Evolutionary conservation across 352 stramenopile species (phyloP).

Genomic region (Phytopythium sindhum): DNA sequence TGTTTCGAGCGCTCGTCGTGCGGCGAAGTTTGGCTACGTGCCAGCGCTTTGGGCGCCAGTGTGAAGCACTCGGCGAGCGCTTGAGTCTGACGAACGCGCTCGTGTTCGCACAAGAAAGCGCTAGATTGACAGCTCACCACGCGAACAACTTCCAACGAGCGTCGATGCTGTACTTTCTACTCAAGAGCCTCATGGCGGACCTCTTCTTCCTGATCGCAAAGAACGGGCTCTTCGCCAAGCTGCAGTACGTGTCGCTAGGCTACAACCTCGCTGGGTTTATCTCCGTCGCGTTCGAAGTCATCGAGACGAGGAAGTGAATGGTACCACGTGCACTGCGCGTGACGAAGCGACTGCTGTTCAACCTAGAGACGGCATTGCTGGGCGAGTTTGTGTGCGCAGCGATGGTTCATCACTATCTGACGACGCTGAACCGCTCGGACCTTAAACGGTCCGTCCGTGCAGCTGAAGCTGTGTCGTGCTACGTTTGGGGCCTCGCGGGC

Average conservation of each 20-base stretch:
- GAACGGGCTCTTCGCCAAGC: slow-evolving; percentile 23
- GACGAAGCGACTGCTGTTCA: slow-evolving; percentile 16
- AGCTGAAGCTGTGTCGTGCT: slow-evolving; percentile 16
- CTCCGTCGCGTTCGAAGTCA: slow-evolving; percentile 18
- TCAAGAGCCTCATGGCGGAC: slow-evolving; percentile 28
- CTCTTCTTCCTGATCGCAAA: slow-evolving; percentile 30
- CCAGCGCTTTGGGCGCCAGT: slow-evolving; percentile 23
- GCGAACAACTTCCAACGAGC: slow-evolving; percentile 25
- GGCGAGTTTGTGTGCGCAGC: slow-evolving; percentile 13
- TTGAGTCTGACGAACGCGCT: slow-evolving; percentile 24
- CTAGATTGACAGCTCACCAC: slow-evolving; percentile 20
- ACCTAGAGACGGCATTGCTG: slow-evolving; percentile 17
- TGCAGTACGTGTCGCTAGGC: slow-evolving; percentile 29
- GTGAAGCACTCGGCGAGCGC: slow-evolving; percentile 17
- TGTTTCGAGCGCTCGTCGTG: slow-evolving; percentile 23
- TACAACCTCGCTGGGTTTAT: slow-evolving; percentile 24
- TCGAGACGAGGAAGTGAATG: slow-evolving; percentile 11
- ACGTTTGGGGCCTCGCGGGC: slow-evolving; percentile 22
- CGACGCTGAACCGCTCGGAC: slow-evolving; percentile 13
- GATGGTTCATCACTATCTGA: slow-evolving; percentile 16
- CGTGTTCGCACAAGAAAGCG: slow-evolving; percentile 33
- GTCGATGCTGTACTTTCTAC: slow-evolving; percentile 18
- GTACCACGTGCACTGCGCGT: not conserved
- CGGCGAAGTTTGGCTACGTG: slow-evolving; percentile 21
- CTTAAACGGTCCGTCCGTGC: slow-evolving; percentile 13